Evolutionary conservation across 2,329 filamentous ascomycete species (phyloP).

Genomic region (Parafenestella ontariensis): DNA sequence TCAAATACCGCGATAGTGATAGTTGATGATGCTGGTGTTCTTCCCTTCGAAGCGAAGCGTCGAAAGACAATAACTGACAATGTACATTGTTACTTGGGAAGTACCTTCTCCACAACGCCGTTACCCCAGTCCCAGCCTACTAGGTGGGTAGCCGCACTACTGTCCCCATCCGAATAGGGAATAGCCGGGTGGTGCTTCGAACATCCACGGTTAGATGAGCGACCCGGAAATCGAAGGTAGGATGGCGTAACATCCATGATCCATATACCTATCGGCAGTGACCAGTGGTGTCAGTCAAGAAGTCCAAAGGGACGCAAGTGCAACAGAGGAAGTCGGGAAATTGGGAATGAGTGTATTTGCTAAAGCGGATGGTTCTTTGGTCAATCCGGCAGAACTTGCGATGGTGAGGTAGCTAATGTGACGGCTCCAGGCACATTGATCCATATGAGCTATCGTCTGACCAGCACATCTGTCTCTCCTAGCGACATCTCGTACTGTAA

Average conservation of each 20-base stretch:
- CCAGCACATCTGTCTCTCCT: neutral
- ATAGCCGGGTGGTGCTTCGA: too few species aligned
- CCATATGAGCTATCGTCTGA: too few species aligned
- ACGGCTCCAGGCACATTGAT: too few species aligned
- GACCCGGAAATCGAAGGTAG: neutral
- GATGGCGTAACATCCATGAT: neutral
- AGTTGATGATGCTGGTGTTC: constrained; percentile 12
- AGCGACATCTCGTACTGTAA: neutral
- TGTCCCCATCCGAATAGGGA: neutral
- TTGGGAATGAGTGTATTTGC: neutral
- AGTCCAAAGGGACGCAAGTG: neutral
- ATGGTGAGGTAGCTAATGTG: too few species aligned
- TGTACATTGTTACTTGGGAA: neutral
- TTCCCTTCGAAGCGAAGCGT: neutral
- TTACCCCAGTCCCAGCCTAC: neutral
- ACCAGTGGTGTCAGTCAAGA: neutral
- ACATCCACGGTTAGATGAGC: neutral
- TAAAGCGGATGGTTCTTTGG: neutral
- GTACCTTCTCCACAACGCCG: neutral
- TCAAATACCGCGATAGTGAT: constrained; percentile 19
- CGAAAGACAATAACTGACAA: neutral
- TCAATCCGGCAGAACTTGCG: neutral
- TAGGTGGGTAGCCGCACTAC: neutral
- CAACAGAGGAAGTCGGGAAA: neutral
- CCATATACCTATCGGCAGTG: neutral